Evolutionary conservation across 257 asterid species (phyloP).

Genomic region (Solanum stenotomum): DNA sequence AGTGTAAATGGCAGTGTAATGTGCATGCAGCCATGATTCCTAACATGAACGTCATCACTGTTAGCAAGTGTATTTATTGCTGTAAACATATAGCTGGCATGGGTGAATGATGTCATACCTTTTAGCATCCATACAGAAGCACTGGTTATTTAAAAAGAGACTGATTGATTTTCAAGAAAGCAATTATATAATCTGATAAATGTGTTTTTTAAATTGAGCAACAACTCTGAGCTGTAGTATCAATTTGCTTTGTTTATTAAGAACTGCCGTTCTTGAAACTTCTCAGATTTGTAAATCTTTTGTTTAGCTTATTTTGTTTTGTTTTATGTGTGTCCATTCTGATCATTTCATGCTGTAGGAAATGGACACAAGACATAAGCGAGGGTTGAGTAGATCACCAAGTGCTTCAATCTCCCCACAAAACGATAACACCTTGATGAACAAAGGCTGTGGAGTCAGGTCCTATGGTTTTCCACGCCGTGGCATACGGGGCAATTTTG

Average conservation of each 20-base stretch:
- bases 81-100: not conserved
- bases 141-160: not conserved
- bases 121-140: not conserved
- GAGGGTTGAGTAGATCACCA: slow-evolving; percentile 72
- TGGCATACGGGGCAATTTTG: slow-evolving; percentile 85
- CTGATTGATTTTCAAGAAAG: not conserved
- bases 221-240: not conserved
- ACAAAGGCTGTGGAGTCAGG: slow-evolving; percentile 62
- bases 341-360: slow-evolving; percentile 41
- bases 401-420: slow-evolving; percentile 73
- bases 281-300: slow-evolving; percentile 1
- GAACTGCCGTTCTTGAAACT: not conserved
- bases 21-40: not conserved
- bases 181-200: not conserved
- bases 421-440: slow-evolving; percentile 37
- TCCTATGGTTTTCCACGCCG: slow-evolving; percentile 75
- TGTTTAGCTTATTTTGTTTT: not conserved
- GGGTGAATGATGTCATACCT: not conserved
- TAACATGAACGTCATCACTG: not conserved
- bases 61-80: not conserved
- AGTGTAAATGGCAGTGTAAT: not conserved
- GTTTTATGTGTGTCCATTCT: not conserved
- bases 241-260: not conserved
- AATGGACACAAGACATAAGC: slow-evolving; percentile 81
- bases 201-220: not conserved